phyloP scores from a whole-genome alignment of 192 early-diverging fungal genomes.

The Podila epigama region DNA sequence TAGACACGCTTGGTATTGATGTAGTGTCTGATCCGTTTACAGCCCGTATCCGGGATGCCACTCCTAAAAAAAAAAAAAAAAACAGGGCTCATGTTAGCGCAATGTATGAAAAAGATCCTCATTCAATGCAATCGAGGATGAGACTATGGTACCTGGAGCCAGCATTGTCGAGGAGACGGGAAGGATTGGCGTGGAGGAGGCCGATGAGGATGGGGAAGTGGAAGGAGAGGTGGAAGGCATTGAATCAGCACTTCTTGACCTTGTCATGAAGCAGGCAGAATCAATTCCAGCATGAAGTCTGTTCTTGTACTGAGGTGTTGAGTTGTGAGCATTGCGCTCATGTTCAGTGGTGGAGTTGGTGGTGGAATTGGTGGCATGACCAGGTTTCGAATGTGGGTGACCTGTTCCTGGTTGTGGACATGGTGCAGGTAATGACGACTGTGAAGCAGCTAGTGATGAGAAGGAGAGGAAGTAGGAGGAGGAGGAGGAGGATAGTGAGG shows the following conservation, averaged over 20 bases:
- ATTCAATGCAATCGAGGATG: background rate
- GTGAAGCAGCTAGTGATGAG: background rate
- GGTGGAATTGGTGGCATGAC: background rate
- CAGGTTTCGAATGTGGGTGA: background rate
- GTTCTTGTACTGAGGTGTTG: conserved; percentile 18
- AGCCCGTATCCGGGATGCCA: background rate
- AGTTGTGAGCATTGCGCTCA: background rate
- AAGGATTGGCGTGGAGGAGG: conserved; percentile 8
- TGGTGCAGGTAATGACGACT: background rate
- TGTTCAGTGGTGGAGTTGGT: background rate
- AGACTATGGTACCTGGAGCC: background rate
- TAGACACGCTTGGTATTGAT: background rate
- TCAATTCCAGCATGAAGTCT: conserved; percentile 22
- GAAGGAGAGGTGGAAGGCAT: background rate
- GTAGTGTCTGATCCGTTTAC: too few relatives aligned
- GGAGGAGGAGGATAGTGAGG: too few relatives aligned
- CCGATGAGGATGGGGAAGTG: conserved; percentile 20
- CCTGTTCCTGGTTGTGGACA: background rate
- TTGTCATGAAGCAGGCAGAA: conserved; percentile 35
- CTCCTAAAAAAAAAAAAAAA: background rate
- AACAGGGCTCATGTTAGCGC: too few relatives aligned
- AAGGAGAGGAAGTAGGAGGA: background rate
- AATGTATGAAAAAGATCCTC: background rate
- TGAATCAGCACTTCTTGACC: conserved; percentile 19
- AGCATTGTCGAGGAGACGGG: background rate